Conservation (phyloP, 2,329 filamentous ascomycete genomes). For the Domatiomyces globalis region DNA sequence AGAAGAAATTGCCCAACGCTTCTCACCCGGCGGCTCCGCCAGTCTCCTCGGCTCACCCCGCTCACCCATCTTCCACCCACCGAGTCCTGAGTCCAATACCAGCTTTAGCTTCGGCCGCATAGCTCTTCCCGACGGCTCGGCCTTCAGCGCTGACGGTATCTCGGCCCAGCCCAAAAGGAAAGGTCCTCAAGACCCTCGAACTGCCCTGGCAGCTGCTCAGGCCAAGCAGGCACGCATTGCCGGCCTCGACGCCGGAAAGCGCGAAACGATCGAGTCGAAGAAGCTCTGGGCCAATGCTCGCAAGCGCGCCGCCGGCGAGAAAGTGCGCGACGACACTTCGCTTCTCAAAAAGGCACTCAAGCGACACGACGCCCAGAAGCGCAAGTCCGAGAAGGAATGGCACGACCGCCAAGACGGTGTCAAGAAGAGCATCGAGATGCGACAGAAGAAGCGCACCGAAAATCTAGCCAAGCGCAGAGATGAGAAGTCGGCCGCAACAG, state of each 20-base stretch:
- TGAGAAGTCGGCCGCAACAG: slow-evolving; percentile 48
- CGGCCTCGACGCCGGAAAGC: slow-evolving; percentile 63
- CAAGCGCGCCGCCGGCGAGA: slow-evolving; percentile 76
- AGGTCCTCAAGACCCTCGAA: slow-evolving; percentile 71
- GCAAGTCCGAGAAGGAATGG: slow-evolving; percentile 87
- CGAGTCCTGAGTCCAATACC: slow-evolving; percentile 28
- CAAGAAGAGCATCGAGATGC: slow-evolving; percentile 59
- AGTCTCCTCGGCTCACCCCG: slow-evolving; percentile 42
- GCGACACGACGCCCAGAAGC: slow-evolving; percentile 78
- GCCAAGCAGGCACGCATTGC: slow-evolving; percentile 71
- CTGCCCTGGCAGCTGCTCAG: slow-evolving; percentile 71
- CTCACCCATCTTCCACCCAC: slow-evolving; percentile 29
- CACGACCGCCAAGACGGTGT: slow-evolving; percentile 57
- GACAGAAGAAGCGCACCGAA: slow-evolving; percentile 68
- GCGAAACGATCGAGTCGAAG: slow-evolving; percentile 78
- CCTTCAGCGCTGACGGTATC: slow-evolving; percentile 54
- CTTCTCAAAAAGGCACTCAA: slow-evolving; percentile 90
- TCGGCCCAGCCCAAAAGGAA: slow-evolving; percentile 55
- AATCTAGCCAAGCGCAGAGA: slow-evolving; percentile 63
- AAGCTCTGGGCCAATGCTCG: slow-evolving; percentile 87
- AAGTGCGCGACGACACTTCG: slow-evolving; percentile 71
- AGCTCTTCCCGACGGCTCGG: slow-evolving; percentile 74
- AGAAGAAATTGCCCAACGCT: slow-evolving; percentile 41
- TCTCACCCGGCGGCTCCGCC: slow-evolving; percentile 44
- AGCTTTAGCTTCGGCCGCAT: slow-evolving; percentile 84